Percentiles rank a stretch among this genome's conserved stretches.
Conservation (phyloP, 306 rosid genomes). For the Pyrus communis region DNA sequence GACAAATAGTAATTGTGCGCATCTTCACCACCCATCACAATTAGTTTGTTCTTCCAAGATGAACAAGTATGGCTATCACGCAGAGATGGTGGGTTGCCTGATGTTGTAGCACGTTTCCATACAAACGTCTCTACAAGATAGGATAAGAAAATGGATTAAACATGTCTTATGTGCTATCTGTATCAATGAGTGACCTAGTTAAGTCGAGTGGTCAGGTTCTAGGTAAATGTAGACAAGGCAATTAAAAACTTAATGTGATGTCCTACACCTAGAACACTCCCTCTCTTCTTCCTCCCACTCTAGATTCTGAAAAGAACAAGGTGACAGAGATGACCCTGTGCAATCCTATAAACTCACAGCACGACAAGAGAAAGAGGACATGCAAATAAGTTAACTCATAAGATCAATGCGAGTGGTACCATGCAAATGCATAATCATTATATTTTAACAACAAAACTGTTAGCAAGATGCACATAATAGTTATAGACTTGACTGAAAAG, state of each 20-base stretch:
- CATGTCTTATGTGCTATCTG: not conserved
- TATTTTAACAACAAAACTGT: not conserved
- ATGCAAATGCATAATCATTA: not conserved
- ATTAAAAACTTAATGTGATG: not conserved
- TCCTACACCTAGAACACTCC: not conserved
- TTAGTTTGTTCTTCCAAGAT: slow-evolving; percentile 76
- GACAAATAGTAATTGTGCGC: slow-evolving; percentile 76
- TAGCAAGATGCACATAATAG: not conserved
- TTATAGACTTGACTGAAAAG: not conserved
- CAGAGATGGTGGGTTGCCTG: slow-evolving; percentile 86
- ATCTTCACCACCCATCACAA: slow-evolving; percentile 95
- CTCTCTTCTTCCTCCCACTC: not conserved
- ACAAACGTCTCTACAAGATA: slow-evolving; percentile 71
- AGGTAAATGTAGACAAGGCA: not conserved
- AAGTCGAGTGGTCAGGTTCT: not conserved
- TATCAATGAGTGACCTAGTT: not conserved
- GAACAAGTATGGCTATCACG: slow-evolving; percentile 98
- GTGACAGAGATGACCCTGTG: not conserved
- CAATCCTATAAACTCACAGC: not conserved
- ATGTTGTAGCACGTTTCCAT: slow-evolving; percentile 74
- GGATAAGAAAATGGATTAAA: slow-evolving; percentile 10
- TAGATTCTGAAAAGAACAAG: not conserved
- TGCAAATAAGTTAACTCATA: not conserved
- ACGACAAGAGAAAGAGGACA: not conserved
- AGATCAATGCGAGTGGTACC: not conserved